phyloP scores from a whole-genome alignment of 148 eudicot species.

The Drosera capensis region DNA sequence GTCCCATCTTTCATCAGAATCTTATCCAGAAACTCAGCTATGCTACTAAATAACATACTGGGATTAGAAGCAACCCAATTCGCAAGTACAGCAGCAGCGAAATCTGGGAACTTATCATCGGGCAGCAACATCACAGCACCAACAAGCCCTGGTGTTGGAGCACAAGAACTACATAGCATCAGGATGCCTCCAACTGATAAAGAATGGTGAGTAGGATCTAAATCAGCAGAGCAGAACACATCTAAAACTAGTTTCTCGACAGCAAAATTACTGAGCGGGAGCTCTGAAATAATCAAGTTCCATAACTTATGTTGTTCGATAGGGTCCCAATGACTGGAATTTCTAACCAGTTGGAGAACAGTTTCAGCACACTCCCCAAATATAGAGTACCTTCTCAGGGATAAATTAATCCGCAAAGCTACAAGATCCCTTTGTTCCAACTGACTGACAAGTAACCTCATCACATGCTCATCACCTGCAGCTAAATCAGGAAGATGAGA shows the following conservation, averaged over 20 bases:
- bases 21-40: slow-evolving; percentile 17
- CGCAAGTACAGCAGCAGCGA: slow-evolving; percentile 24
- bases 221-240: slow-evolving; percentile 16
- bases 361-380: slow-evolving; percentile 20
- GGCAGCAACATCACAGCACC: slow-evolving; percentile 27
- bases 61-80: slow-evolving; percentile 13
- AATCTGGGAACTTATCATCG: slow-evolving; percentile 14
- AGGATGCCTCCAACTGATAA: slow-evolving; percentile 16
- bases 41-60: slow-evolving; percentile 12
- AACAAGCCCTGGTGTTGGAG: slow-evolving; percentile 28
- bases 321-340: slow-evolving; percentile 18
- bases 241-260: slow-evolving; percentile 24
- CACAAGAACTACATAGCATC: slow-evolving; percentile 14
- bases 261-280: slow-evolving; percentile 16
- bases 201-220: slow-evolving; percentile 10
- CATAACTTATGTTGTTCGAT: slow-evolving; percentile 19
- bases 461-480: slow-evolving; percentile 13
- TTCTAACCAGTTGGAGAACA: slow-evolving; percentile 12
- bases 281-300: slow-evolving; percentile 26
- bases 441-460: slow-evolving; percentile 17
- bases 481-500: slow-evolving; percentile 18
- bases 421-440: slow-evolving; percentile 16
- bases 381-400: slow-evolving; percentile 17
- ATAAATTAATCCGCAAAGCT: slow-evolving; percentile 17
- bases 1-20: slow-evolving; percentile 11